phyloP scores from a whole-genome alignment of 305 asterid species.

The Fraxinus xanthoxyloides region DNA sequence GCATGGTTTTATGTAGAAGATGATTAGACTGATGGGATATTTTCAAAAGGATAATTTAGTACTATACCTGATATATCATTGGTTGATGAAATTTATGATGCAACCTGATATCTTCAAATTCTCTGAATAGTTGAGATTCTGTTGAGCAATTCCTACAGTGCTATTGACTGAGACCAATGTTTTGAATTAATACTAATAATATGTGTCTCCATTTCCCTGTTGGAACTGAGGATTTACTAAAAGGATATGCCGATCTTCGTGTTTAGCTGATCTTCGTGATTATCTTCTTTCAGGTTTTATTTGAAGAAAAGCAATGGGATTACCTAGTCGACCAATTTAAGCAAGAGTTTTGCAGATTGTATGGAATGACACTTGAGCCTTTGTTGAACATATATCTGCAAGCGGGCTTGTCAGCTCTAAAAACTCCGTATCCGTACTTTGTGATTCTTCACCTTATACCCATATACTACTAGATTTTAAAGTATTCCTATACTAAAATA shows the following conservation, averaged over 20 bases:
- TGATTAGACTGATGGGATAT: neutral
- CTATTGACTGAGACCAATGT: neutral
- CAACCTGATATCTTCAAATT: neutral
- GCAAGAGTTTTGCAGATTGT: conserved; percentile 92
- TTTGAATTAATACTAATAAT: neutral
- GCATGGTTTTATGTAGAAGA: neutral
- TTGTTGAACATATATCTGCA: conserved; percentile 83
- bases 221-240: neutral
- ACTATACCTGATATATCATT: neutral
- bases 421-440: conserved; percentile 90
- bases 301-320: conserved; percentile 91
- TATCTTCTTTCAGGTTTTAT: conserved; percentile 60
- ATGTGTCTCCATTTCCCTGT: neutral
- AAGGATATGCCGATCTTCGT: neutral
- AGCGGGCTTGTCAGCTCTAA: conserved; percentile 92
- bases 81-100: neutral
- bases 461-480: neutral
- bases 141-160: neutral
- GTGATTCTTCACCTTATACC: neutral
- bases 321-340: conserved; percentile 84
- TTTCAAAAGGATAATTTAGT: neutral
- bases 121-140: conserved; percentile 12
- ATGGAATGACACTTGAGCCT: conserved; percentile 97
- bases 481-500: conserved; percentile 6
- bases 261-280: neutral